Evolutionary conservation across 805 yeast genomes (phyloP).

Genomic region (Ogataea trehalophila): DNA sequence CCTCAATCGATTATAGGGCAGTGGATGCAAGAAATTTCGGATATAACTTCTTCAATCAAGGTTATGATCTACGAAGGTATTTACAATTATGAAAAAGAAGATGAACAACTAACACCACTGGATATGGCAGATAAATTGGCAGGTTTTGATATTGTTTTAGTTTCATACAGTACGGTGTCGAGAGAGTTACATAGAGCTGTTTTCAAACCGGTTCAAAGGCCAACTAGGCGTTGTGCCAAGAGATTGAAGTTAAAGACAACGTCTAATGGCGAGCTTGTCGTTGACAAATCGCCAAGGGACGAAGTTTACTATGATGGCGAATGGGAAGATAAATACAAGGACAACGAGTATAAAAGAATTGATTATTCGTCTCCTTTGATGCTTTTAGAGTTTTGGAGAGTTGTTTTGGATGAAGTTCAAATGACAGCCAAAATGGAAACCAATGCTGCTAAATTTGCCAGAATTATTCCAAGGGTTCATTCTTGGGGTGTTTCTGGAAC

Average conservation of each 20-base stretch:
- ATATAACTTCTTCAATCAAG: conserved; percentile 53
- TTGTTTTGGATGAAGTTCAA: conserved; percentile 91
- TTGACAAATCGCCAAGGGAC: conserved; percentile 2
- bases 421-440: conserved; percentile 75
- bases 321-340: conserved; percentile 20
- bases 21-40: conserved; percentile 74
- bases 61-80: conserved; percentile 64
- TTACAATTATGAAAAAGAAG: conserved; percentile 27
- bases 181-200: conserved; percentile 75
- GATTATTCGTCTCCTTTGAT: conserved; percentile 81
- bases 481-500: conserved; percentile 99
- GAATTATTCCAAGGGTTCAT: conserved; percentile 76
- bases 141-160: conserved; percentile 70
- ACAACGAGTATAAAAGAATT: conserved; percentile 26
- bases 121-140: conserved; percentile 49
- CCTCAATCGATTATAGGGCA: conserved; percentile 82
- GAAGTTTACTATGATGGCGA: conserved; percentile 1
- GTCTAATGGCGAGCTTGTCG: conserved; percentile 1
- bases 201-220: conserved; percentile 55
- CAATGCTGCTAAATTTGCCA: conserved; percentile 75
- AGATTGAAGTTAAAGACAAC: conserved; percentile 15
- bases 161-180: conserved; percentile 69
- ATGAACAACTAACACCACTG: conserved; percentile 29
- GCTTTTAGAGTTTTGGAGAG: conserved; percentile 81
- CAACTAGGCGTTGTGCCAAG: conserved; percentile 37